Evolutionary conservation across 306 rosid genomes (phyloP).

Genomic region (Sphenostylis stenocarpa): DNA sequence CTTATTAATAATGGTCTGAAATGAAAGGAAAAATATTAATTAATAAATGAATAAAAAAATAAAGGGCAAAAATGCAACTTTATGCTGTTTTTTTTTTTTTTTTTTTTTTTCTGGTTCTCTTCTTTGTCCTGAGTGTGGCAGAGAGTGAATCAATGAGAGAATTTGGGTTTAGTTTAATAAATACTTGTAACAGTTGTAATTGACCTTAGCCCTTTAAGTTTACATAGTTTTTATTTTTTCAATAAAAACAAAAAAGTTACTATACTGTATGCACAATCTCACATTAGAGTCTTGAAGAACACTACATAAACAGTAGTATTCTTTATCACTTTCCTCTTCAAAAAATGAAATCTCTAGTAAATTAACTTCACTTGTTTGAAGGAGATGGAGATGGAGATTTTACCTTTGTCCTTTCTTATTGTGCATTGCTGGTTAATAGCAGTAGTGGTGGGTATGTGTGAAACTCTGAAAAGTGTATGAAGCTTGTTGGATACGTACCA

Average conservation of each 20-base stretch:
- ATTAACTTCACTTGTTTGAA: no score
- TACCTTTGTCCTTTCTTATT: no score
- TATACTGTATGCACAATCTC: no score
- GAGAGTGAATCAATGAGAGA: conserved; percentile 26
- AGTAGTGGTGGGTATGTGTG: neutral
- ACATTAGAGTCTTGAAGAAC: no score
- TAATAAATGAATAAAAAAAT: neutral
- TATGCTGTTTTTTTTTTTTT: conserved; percentile 35
- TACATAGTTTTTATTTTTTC: neutral
- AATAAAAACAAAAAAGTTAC: neutral
- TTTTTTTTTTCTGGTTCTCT: conserved; percentile 45
- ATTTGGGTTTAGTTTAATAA: conserved; percentile 24
- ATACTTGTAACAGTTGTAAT: conserved; percentile 24
- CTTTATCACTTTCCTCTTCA: no score
- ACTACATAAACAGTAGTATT: no score
- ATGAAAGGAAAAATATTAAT: neutral
- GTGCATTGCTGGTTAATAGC: no score
- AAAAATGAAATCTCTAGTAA: no score
- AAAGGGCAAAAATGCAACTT: conserved; percentile 26
- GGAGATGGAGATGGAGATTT: no score
- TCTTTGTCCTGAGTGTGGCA: conserved; percentile 30
- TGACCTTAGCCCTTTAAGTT: conserved; percentile 11
- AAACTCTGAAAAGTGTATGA: neutral
- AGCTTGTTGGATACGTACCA: neutral
- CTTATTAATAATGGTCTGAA: conserved; percentile 27